Base-by-base conservation (phyloP, 331 rosid species). In the Quercus lobata region DNA sequence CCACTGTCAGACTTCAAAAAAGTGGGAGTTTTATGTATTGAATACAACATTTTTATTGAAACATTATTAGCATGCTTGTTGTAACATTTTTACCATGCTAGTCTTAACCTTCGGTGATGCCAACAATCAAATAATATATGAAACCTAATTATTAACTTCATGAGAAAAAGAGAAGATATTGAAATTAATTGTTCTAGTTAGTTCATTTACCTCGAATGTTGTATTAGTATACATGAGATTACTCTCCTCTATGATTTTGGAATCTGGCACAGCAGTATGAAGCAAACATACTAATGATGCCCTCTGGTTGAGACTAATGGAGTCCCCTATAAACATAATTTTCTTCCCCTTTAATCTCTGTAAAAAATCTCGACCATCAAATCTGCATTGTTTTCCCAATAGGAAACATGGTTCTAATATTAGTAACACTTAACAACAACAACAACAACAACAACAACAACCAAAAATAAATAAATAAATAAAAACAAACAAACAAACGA, bases 251-350 rank as follows among this genome's bases (percentile, higher is more conserved):
- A 72, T 5, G 16, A 71, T 49, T 37, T 35, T 30, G 72, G 77
- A 24, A 76, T 80, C 9, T 61, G 97, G 93, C 32, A 65, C 77
- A 34, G 87, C 69, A 35, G 91, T 78, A 77, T 83, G 90, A 82
- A 92, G 85, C 85, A 92, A 58, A 60, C 97, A 92, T 16, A 74
- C 1, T 4, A 94, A 85, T 46, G 92, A 94, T 72, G 89, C 79
- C 84, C 88, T 90, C 11, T 94, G 96, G 78, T 92, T 90, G 25
- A 83, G 49, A 78, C 97, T 91, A 0, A 90, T 27, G 19, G 91
- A 92, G 75, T 94, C 98, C 24, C 97, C 98, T 1, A 92, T 12
- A 19, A 89, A 94, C 94, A 92, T 85, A 7, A 94, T 88, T 69
- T 90, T 60, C 84, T 94, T 92, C 30, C 88, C 89, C 72, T 60